These are phyloP conservation scores for Phytophthora boehmeriae DNA, from an alignment of 352 stramenopile genomes.

Conservation along the genomic window DNA sequence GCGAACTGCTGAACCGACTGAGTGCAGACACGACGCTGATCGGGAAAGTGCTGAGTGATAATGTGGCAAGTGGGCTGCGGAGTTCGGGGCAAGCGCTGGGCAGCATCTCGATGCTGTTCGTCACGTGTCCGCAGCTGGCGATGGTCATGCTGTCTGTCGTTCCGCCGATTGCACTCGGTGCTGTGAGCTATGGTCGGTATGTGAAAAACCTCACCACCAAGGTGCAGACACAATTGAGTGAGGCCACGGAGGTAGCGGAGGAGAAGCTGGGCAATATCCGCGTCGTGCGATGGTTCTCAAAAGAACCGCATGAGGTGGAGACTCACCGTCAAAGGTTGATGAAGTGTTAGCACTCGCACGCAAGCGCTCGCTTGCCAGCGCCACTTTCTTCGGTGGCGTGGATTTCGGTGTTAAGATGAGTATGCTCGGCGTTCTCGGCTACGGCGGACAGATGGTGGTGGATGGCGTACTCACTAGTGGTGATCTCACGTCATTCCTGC, in stretches of 20 bases:
- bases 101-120: slow-evolving; percentile 91
- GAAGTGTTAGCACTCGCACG: slow-evolving; percentile 66
- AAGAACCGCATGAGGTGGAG: slow-evolving; percentile 75
- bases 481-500: slow-evolving; percentile 93
- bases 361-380: slow-evolving; percentile 78
- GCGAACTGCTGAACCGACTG: slow-evolving; percentile 92
- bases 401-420: slow-evolving; percentile 88
- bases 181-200: slow-evolving; percentile 86
- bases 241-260: slow-evolving; percentile 92
- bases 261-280: slow-evolving; percentile 93
- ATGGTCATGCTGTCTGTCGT: slow-evolving; percentile 91
- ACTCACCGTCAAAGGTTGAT: slow-evolving; percentile 57
- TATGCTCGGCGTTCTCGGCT: slow-evolving; percentile 91
- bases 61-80: slow-evolving; percentile 79
- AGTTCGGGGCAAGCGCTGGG: slow-evolving; percentile 83
- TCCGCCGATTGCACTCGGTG: slow-evolving; percentile 90
- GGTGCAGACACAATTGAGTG: slow-evolving; percentile 92
- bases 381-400: slow-evolving; percentile 85
- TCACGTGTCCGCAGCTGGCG: slow-evolving; percentile 90
- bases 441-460: slow-evolving; percentile 92
- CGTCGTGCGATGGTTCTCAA: slow-evolving; percentile 92
- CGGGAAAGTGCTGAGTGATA: slow-evolving; percentile 93
- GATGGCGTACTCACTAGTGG: slow-evolving; percentile 86
- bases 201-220: slow-evolving; percentile 86
- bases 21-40: slow-evolving; percentile 92